Evolutionary conservation across 1,284 basidiomycete genomes (phyloP).

Genomic region (Trichosporon coremiiforme): DNA sequence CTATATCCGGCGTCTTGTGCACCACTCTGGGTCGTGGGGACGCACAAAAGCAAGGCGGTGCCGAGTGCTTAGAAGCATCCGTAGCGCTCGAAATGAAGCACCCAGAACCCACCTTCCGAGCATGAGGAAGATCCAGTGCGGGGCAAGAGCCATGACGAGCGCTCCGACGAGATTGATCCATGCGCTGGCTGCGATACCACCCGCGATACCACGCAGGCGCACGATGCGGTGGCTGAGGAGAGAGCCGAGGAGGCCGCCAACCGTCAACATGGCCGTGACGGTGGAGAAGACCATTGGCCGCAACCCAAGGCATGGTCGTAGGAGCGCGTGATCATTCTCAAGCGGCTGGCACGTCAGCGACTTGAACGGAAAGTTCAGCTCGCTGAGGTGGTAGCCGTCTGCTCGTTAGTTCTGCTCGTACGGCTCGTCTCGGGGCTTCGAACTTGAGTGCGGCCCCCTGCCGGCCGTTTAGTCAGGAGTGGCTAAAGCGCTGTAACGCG

Average conservation of each 20-base stretch:
- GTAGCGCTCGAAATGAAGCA: background rate
- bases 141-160: slow-evolving; percentile 66
- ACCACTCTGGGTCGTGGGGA: too few relatives aligned
- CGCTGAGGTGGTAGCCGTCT: slow-evolving; percentile 70
- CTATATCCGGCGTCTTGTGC: too few relatives aligned
- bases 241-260: slow-evolving; percentile 83
- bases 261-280: slow-evolving; percentile 79
- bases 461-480: too few relatives aligned
- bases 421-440: too few relatives aligned
- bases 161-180: slow-evolving; percentile 65
- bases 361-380: slow-evolving; percentile 80
- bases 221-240: slow-evolving; percentile 70
- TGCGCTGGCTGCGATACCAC: slow-evolving; percentile 60
- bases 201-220: slow-evolving; percentile 63
- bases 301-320: slow-evolving; percentile 70
- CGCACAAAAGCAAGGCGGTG: background rate
- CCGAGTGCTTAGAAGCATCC: background rate
- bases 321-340: slow-evolving; percentile 36
- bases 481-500: too few relatives aligned
- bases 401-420: background rate
- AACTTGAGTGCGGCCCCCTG: too few relatives aligned
- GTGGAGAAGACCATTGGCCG: slow-evolving; percentile 72
- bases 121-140: slow-evolving; percentile 63
- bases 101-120: slow-evolving; percentile 27
- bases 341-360: slow-evolving; percentile 67